Evolutionary conservation across 2,329 filamentous ascomycete genomes (phyloP), one percentile per base, ranked within the genome.

Genomic region (Salinomyces thailandicus): DNA sequence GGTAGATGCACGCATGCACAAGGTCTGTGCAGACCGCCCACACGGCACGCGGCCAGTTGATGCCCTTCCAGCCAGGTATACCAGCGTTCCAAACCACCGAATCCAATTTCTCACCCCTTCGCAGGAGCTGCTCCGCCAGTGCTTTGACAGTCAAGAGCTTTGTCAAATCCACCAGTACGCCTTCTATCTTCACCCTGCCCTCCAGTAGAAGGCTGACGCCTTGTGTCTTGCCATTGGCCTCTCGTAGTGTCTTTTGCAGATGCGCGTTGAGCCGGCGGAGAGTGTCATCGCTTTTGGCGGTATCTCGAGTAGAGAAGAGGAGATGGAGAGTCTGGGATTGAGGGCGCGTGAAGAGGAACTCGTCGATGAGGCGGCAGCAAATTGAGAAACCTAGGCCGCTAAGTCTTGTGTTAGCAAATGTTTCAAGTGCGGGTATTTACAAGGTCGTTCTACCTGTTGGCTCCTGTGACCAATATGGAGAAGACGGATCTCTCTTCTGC

Each of bases 311-410:
- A 5, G 85, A 93, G 45, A 85, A 78, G 45, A 95, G 76, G 37
- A 95, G 70, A 48, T 85, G 73, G 30, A 96, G 74, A 52, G 81
- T 76, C 39, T 83, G 72, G 18, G 69, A 67, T 33, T 75, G 67
- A 18, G 81, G 74, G 22, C 76, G 77, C 9, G 75, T 75, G 41
- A 69, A 65, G 41, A 93, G 75, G 66, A 94, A 95, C 52, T 93
- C 84, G 65, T 94, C 85, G 50, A 93, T 89, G 38, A 94, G 71
- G 42, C 85, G 83, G 54, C 82, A 77, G 57, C 82, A 83, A 48
- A 84, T 86, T 37, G 81, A 79, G 51, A 89, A 81, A 30, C 89
- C 89, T 30, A 95, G 77, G 42, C 89, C 89, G 57, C 89, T 95
- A 59, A 4, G 24, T 15, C 16, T 16, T 31, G 38, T 32, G 18